These are phyloP conservation scores for Neoscytalidium dimidiatum DNA, from an alignment of 2,329 filamentous ascomycete genomes.

Conservation along the genomic window DNA sequence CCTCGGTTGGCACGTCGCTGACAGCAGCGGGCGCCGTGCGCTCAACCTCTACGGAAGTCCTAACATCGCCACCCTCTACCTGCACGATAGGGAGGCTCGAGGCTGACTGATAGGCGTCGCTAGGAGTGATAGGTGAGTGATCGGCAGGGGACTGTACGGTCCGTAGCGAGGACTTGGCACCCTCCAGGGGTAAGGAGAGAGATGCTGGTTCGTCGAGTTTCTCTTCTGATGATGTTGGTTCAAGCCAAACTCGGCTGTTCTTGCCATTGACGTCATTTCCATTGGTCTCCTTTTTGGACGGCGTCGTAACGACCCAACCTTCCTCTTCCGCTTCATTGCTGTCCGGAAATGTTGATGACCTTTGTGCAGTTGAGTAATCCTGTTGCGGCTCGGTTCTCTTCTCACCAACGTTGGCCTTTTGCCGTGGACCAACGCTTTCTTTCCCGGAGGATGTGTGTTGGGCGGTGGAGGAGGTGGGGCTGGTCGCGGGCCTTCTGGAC, in stretches of 20 bases:
- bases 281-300: constrained; percentile 25
- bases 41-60: constrained; percentile 33
- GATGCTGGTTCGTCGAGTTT: constrained; percentile 29
- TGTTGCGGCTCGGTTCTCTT: constrained; percentile 28
- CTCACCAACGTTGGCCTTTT: constrained; percentile 28
- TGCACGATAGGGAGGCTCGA: constrained; percentile 53
- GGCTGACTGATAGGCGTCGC: constrained; percentile 50
- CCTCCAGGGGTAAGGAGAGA: constrained; percentile 42
- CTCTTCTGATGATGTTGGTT: constrained; percentile 40
- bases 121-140: constrained; percentile 42
- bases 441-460: constrained; percentile 6
- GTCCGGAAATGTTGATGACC: constrained; percentile 19
- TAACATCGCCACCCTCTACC: constrained; percentile 49
- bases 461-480: constrained; percentile 32
- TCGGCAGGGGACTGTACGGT: constrained; percentile 9
- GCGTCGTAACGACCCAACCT: constrained; percentile 38
- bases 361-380: constrained; percentile 14
- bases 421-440: constrained; percentile 28
- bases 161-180: constrained; percentile 36
- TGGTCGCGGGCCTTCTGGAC: constrained; percentile 31
- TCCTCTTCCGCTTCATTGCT: constrained; percentile 37
- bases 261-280: constrained; percentile 24
- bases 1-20: constrained; percentile 55
- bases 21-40: neutral
- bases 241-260: constrained; percentile 42